phyloP scores from a whole-genome alignment of 1,284 basidiomycete species.

The Fomitopsis betulina region DNA sequence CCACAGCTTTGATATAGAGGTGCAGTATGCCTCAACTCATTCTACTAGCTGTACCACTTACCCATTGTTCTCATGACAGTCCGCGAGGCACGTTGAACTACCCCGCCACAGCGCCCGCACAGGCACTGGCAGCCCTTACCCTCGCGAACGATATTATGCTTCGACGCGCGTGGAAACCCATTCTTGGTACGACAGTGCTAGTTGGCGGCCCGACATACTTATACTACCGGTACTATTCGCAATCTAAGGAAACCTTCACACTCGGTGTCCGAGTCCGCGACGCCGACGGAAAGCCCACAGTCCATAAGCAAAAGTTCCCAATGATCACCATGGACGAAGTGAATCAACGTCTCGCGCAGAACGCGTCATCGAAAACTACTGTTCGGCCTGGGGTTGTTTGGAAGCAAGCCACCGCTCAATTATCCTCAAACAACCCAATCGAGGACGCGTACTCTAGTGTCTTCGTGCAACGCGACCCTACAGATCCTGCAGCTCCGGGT shows the following conservation, averaged over 20 bases:
- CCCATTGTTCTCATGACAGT: background rate
- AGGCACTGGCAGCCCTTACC: background rate
- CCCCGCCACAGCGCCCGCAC: background rate
- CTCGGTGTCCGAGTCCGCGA: slow-evolving; percentile 49
- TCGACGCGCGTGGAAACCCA: slow-evolving; percentile 61
- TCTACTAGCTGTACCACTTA: background rate
- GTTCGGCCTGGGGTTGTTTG: slow-evolving; percentile 53
- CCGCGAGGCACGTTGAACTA: background rate
- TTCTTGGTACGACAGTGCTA: slow-evolving; percentile 41
- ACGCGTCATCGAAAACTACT: slow-evolving; percentile 43
- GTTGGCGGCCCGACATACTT: slow-evolving; percentile 48
- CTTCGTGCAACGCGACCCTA: slow-evolving; percentile 60
- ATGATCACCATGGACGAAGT: slow-evolving; percentile 54
- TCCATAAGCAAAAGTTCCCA: slow-evolving; percentile 47
- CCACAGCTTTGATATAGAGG: background rate
- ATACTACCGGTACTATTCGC: slow-evolving; percentile 37
- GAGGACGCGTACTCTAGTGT: slow-evolving; percentile 83
- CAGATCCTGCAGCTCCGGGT: slow-evolving; percentile 52
- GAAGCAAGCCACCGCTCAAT: slow-evolving; percentile 73
- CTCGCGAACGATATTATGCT: slow-evolving; percentile 40
- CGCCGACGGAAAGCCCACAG: slow-evolving; percentile 54
- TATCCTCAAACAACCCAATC: slow-evolving; percentile 86
- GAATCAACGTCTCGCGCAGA: slow-evolving; percentile 55
- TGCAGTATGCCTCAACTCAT: background rate
- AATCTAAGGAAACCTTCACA: slow-evolving; percentile 43